Evolutionary conservation across 2,329 filamentous ascomycete genomes (phyloP), one percentile per base, ranked within the genome.

Genomic region (Nannizzia gypsea): DNA sequence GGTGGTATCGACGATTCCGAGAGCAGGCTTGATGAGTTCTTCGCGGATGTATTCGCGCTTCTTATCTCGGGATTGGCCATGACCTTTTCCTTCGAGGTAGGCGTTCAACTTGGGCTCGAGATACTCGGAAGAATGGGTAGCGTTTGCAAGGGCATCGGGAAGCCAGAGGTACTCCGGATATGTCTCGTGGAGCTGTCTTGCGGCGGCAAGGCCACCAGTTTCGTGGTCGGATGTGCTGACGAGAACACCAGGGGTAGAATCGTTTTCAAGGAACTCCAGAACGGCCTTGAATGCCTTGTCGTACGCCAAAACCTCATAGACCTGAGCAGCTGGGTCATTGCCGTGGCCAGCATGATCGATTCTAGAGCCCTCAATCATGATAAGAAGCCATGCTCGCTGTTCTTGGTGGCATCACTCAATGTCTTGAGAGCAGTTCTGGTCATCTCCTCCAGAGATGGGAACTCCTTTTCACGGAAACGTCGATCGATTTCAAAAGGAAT

Each of bases 301-400:
- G 68, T 95, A 99, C 57, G 90, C 92, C n/a, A 97, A 79, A 0
- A 99, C 92, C 73, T 99, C 93, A 66, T 89, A 86, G 9, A 92
- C 89, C 69, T 93, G 89, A 0, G 89, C 87, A 8, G 87, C 88
- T 0, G 89, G 88, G 67, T 93, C 89, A 66, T 93, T 93, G 64
- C 82, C 83, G 70, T 93, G 89, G 5, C 90, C 93, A 3, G 93
- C 92, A 71, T 99, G 93, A 69, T 99, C 93, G 67, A 99, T 97
- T 46, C 93, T 82, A 67, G 89, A 95, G 3, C 91, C 93, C 74
- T 99, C 93, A 63, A 99, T 95, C 92, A 99, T 96, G 67, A 99
- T 79, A 99, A 99, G 79, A 97, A 99, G 3, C 93, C 93, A 73
- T 95, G 85, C 46, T 97, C 90, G 63, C 83, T 90, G 69, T 91